A percentile compares a stretch with the other conserved stretches of the same genome.
Conservation (phyloP, 2,329 filamentous ascomycete species). For the Helotiales sp. region DNA sequence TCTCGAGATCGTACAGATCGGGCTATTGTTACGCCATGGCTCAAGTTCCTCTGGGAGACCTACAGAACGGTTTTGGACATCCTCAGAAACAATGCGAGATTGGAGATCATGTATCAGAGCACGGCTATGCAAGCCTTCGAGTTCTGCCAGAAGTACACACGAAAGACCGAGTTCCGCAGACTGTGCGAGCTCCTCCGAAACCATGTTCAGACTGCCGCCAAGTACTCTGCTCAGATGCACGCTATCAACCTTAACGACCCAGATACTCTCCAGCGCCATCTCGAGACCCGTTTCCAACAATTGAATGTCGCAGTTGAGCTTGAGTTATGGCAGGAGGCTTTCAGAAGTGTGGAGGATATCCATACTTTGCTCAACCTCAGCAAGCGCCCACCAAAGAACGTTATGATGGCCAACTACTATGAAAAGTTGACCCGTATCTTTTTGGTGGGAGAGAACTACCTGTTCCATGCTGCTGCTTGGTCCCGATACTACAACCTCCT, state of each 20-base stretch:
- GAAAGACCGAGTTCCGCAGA: slow-evolving; percentile 98
- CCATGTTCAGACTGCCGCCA: slow-evolving; percentile 98
- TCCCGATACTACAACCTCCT: slow-evolving; percentile 97
- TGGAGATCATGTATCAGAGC: slow-evolving; percentile 98
- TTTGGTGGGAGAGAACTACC: slow-evolving; percentile 98
- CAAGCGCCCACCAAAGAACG: slow-evolving; percentile 97
- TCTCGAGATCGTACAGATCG: slow-evolving; percentile 96
- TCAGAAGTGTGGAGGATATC: slow-evolving; percentile 98
- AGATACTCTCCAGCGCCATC: slow-evolving; percentile 93
- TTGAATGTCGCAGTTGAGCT: slow-evolving; percentile 97
- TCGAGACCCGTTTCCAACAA: slow-evolving; percentile 98
- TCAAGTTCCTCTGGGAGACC: slow-evolving; percentile 99
- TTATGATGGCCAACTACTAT: slow-evolving; percentile 99
- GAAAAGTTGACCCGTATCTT: slow-evolving; percentile 99
- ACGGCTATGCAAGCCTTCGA: slow-evolving; percentile 98
- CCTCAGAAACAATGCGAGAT: slow-evolving; percentile 96
- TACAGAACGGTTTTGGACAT: slow-evolving; percentile 98
- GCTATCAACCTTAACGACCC: slow-evolving; percentile 98
- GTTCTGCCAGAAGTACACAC: slow-evolving; percentile 96
- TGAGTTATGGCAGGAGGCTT: slow-evolving; percentile 98
- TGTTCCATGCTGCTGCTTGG: slow-evolving; percentile 98
- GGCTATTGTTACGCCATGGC: slow-evolving; percentile 97
- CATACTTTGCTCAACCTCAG: slow-evolving; percentile 96
- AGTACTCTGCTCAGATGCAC: slow-evolving; percentile 99
- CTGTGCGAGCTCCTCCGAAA: slow-evolving; percentile 98